Conservation (phyloP, 164 flowering plant species). For the Annona squamosa region DNA sequence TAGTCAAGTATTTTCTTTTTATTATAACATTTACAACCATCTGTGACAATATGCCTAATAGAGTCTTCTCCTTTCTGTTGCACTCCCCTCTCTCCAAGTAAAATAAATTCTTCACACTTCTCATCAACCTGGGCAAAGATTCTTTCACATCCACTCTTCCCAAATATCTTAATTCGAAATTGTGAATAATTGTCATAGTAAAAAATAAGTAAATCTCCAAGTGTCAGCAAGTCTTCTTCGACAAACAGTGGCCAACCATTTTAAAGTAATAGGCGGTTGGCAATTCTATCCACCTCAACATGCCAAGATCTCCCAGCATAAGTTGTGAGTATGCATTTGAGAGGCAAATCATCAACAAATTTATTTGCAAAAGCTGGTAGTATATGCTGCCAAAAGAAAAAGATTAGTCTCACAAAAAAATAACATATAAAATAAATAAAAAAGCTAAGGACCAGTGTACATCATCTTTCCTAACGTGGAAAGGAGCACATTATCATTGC, state of each 20-base stretch:
- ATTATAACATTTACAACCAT: background rate
- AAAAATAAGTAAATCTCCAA: conserved; percentile 25
- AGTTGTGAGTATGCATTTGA: conserved; percentile 15
- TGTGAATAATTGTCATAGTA: conserved; percentile 9
- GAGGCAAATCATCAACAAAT: conserved; percentile 9
- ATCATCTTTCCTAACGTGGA: no score
- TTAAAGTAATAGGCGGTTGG: conserved; percentile 9
- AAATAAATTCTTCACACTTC: background rate
- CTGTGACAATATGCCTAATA: background rate
- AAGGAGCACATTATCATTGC: no score
- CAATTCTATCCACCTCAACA: conserved; percentile 12
- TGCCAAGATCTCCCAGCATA: conserved; percentile 16
- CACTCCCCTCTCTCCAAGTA: background rate
- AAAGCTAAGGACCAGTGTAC: no score
- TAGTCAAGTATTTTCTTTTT: no score
- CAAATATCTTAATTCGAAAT: conserved; percentile 20
- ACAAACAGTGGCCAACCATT: conserved; percentile 24
- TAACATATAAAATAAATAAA: background rate
- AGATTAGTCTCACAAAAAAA: background rate
- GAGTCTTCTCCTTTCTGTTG: background rate
- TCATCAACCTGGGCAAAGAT: background rate
- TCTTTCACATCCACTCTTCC: conserved; percentile 23
- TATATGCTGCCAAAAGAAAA: conserved; percentile 18
- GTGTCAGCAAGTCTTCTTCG: conserved; percentile 6
- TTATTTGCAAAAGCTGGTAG: conserved; percentile 21